A percentile compares a stretch with the other conserved stretches of the same genome.
Evolutionary conservation across 2,329 filamentous ascomycete genomes (phyloP).

Genomic region (Aspergillus unguis): DNA sequence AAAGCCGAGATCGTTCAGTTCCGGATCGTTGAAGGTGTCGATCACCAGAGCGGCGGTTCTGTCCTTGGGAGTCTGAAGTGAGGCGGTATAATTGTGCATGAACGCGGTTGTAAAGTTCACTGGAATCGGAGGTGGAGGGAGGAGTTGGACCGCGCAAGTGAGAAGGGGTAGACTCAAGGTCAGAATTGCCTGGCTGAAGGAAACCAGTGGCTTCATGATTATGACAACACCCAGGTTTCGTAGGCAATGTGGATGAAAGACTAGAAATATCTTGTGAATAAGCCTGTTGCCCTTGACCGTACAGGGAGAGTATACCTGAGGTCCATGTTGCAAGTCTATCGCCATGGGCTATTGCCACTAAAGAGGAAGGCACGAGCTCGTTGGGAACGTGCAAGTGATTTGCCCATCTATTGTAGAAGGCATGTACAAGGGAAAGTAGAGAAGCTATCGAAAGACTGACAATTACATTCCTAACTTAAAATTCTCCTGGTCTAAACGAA

Average conservation of each 20-base stretch:
- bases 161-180: not conserved
- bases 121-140: constrained; percentile 7
- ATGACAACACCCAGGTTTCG: not conserved
- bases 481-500: not conserved
- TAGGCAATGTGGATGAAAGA: not conserved
- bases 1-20: constrained; percentile 58
- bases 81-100: not conserved
- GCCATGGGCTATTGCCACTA: too few species aligned
- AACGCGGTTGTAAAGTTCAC: not conserved
- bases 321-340: not conserved
- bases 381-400: not conserved
- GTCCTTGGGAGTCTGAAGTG: not conserved
- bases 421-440: too few species aligned
- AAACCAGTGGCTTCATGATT: not conserved
- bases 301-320: not conserved
- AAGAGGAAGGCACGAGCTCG: not conserved
- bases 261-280: constrained; percentile 4
- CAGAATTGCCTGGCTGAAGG: not conserved
- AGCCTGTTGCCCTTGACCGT: not conserved
- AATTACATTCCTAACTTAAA: not conserved
- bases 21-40: constrained; percentile 55
- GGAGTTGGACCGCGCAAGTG: not conserved
- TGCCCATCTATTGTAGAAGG: not conserved
- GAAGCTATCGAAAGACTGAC: not conserved
- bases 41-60: constrained; percentile 44